These are phyloP conservation scores for Coniophora puteana DNA, from an alignment of 1,284 basidiomycete genomes.

Conservation along the genomic window DNA sequence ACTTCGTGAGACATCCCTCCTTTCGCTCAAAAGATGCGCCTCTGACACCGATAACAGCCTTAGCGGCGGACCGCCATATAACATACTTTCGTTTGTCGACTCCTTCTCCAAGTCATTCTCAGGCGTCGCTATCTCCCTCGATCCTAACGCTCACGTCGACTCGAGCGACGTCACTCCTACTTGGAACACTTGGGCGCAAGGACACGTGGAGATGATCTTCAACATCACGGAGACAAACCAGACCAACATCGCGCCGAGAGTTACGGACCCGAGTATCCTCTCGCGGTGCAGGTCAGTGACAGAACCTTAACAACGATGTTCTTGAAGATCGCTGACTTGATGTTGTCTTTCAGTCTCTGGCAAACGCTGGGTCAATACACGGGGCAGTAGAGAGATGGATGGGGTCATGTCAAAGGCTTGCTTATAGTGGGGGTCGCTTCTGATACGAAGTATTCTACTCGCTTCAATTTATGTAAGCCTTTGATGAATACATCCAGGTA, in stretches of 20 bases:
- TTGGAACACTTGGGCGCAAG: constrained; percentile 7
- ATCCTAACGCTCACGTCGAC: constrained; percentile 10
- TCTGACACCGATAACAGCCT: no score
- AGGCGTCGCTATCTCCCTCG: constrained; percentile 7
- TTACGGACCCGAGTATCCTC: constrained; percentile 9
- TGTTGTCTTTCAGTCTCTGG: no score
- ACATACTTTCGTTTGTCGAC: constrained; percentile 7
- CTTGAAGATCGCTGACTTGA: no score
- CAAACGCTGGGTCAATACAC: no score
- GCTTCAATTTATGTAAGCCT: no score
- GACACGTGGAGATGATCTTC: constrained; percentile 13
- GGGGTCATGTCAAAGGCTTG: no score
- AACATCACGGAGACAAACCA: constrained; percentile 9
- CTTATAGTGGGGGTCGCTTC: no score
- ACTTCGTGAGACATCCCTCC: constrained; percentile 4
- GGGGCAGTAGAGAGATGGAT: no score
- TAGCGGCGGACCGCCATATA: background rate
- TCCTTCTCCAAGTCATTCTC: constrained; percentile 12
- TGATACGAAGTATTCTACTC: no score
- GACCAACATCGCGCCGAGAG: constrained; percentile 5
- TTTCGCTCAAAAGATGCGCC: background rate
- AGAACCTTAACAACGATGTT: no score
- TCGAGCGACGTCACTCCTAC: constrained; percentile 8
- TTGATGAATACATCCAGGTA: no score
- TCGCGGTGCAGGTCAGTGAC: constrained; percentile 11